These are phyloP conservation scores for Heterobasidion irregulare DNA, from an alignment of 1,284 basidiomycete species.

Conservation along the genomic window DNA sequence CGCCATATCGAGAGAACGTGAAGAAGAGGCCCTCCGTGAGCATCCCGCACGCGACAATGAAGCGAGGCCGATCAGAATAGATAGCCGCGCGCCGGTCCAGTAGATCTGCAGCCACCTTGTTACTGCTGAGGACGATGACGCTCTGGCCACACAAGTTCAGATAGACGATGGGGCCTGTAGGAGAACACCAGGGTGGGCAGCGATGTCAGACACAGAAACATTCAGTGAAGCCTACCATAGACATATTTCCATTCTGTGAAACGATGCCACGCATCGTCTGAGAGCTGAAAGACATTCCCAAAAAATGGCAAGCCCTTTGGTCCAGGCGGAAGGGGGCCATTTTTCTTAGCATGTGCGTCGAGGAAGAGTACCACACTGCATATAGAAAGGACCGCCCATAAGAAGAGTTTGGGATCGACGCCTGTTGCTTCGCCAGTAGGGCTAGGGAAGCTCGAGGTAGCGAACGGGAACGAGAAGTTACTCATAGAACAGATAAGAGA, in stretches of 20 bases:
- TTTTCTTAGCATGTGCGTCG: too few relatives aligned
- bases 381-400: too few relatives aligned
- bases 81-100: slow-evolving; percentile 5
- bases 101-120: slow-evolving; percentile 2
- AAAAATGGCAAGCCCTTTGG: not conserved
- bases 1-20: not conserved
- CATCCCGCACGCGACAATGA: not conserved
- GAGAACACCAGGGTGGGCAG: not conserved
- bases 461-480: too few relatives aligned
- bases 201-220: not conserved
- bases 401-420: too few relatives aligned
- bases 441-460: too few relatives aligned
- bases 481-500: too few relatives aligned
- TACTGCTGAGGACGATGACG: not conserved
- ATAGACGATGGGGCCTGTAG: slow-evolving; percentile 3
- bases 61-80: slow-evolving; percentile 5
- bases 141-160: slow-evolving; percentile 1
- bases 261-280: not conserved
- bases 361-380: too few relatives aligned
- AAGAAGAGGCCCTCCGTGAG: not conserved
- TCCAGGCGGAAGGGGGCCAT: not conserved
- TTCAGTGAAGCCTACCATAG: slow-evolving; percentile 1
- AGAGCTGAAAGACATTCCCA: not conserved
- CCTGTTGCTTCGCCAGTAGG: too few relatives aligned
- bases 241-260: slow-evolving; percentile 5